phyloP scores from a whole-genome alignment of 495 filamentous ascomycete species.

The Tirmania nivea region DNA sequence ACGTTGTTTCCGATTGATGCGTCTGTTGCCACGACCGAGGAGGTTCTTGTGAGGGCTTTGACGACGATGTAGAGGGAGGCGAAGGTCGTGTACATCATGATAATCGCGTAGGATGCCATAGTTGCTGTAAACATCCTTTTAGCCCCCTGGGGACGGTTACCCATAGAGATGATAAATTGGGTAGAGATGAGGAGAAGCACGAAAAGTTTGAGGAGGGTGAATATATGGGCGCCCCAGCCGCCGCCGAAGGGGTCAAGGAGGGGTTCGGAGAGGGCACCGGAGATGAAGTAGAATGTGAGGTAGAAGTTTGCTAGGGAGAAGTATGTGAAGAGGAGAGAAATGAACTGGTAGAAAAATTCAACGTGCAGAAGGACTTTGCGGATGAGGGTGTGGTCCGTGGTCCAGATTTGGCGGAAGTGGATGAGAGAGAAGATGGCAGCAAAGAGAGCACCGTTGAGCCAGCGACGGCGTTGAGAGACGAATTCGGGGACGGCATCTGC shows the following conservation, averaged over 20 bases:
- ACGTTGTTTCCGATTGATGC: slow-evolving; percentile 56
- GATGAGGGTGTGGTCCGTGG: slow-evolving; percentile 69
- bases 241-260: slow-evolving; percentile 76
- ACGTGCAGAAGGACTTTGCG: slow-evolving; percentile 85
- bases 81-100: slow-evolving; percentile 94
- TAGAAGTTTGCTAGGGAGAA: slow-evolving; percentile 99
- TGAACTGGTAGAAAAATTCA: slow-evolving; percentile 88
- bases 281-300: slow-evolving; percentile 95
- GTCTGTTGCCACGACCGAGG: slow-evolving; percentile 2
- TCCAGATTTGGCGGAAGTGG: slow-evolving; percentile 84
- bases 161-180: slow-evolving; percentile 96
- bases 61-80: slow-evolving; percentile 69
- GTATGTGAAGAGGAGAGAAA: slow-evolving; percentile 82
- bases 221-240: slow-evolving; percentile 63
- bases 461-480: slow-evolving; percentile 82
- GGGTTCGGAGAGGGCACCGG: slow-evolving; percentile 69
- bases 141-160: slow-evolving; percentile 92
- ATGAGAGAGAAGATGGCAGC: slow-evolving; percentile 93
- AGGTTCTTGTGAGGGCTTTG: slow-evolving; percentile 10
- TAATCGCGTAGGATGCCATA: slow-evolving; percentile 70
- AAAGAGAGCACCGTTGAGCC: slow-evolving; percentile 98
- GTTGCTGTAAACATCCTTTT: slow-evolving; percentile 72
- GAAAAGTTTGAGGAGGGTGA: slow-evolving; percentile 62
- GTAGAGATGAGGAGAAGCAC: slow-evolving; percentile 73
- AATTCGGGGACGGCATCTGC: slow-evolving; percentile 68